Conservation (phyloP, 768 basidiomycete genomes). For the Agrocybe pediades region DNA sequence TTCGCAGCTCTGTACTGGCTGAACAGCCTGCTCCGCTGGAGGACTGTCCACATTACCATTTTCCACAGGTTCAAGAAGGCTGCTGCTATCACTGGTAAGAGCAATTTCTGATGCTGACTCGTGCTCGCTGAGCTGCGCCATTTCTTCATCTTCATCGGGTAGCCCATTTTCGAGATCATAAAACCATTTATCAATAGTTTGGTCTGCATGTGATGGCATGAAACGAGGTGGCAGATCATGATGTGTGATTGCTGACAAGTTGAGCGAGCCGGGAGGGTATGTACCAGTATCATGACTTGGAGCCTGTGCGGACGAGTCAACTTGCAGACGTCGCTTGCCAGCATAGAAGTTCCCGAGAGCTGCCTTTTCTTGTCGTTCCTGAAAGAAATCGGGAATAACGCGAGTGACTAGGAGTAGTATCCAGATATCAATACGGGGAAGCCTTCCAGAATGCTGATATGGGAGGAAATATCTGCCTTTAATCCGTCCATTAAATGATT, state of each 20-base stretch:
- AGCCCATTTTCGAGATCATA: background rate
- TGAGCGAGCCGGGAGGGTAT: no score
- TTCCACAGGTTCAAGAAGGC: no score
- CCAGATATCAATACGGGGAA: constrained; percentile 22
- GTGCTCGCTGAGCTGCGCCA: background rate
- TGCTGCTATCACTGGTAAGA: no score
- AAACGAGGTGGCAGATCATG: no score
- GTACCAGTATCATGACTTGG: no score
- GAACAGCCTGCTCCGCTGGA: no score
- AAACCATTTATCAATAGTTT: background rate
- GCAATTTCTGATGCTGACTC: no score
- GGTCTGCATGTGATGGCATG: background rate
- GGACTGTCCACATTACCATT: no score
- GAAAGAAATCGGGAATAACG: constrained; percentile 23
- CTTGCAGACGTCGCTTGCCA: no score
- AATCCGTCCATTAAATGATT: constrained; percentile 33
- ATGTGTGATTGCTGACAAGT: no score
- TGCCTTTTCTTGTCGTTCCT: constrained; percentile 1
- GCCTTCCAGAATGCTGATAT: constrained; percentile 22
- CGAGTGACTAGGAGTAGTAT: constrained; percentile 13
- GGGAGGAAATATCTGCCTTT: constrained; percentile 26
- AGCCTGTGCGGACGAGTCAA: no score
- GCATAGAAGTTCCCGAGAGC: background rate
- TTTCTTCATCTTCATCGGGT: background rate
- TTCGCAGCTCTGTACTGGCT: no score